Conservation (phyloP, 2,329 filamentous ascomycete genomes). For the Alternaria triticina region DNA sequence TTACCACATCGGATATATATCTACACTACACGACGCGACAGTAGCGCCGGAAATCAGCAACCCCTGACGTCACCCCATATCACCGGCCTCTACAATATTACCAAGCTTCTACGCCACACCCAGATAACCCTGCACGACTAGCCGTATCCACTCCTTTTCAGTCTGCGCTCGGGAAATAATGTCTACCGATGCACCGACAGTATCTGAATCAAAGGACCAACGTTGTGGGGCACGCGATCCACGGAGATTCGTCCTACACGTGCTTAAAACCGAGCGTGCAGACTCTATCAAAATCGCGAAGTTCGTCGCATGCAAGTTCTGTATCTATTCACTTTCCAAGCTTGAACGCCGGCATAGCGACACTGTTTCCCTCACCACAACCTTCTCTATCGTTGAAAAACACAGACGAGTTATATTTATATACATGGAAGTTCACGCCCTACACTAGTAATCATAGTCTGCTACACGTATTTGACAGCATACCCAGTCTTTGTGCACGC, state of each 20-base stretch:
- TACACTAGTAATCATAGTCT: neutral
- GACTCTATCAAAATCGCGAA: neutral
- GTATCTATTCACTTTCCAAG: neutral
- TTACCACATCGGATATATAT: neutral
- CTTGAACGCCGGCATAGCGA: neutral
- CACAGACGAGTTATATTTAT: neutral
- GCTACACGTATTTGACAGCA: neutral
- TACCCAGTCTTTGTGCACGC: neutral
- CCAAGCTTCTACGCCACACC: neutral
- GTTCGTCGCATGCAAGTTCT: neutral
- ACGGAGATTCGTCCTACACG: neutral
- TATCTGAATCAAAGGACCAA: neutral
- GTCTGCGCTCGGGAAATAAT: neutral
- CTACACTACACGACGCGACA: neutral
- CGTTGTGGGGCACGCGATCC: neutral
- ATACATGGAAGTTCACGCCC: neutral
- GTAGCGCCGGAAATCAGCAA: neutral
- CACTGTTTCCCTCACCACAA: neutral
- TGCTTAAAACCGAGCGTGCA: slow-evolving; percentile 10
- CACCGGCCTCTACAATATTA: neutral
- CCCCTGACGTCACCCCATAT: neutral
- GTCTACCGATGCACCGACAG: slow-evolving; percentile 3
- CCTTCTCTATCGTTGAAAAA: neutral
- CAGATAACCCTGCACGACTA: neutral
- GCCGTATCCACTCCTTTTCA: neutral